Conservation (phyloP, 2,329 filamentous ascomycete species). For the Magnaporthiopsis rhizophila region DNA sequence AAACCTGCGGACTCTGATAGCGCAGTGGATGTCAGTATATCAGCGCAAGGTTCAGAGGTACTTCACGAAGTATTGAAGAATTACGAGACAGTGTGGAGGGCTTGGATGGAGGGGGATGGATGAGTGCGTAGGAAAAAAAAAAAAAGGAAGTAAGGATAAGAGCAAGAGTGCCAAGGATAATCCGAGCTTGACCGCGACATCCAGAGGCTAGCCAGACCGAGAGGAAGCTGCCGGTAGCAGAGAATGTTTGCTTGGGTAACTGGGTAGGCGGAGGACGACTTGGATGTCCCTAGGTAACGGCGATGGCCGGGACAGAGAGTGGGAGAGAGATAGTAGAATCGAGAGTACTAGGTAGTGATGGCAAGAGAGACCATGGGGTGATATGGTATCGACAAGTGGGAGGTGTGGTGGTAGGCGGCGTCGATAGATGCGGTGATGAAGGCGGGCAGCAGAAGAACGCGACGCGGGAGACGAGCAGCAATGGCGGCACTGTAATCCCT, state of each 20-base stretch:
- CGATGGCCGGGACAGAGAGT: not conserved
- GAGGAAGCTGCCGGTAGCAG: not conserved
- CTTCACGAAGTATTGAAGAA: too few relatives aligned
- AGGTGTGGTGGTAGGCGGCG: not conserved
- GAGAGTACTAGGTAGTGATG: not conserved
- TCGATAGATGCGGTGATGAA: not conserved
- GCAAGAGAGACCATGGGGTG: not conserved
- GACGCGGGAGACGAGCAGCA: too few relatives aligned
- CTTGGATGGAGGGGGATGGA: too few relatives aligned
- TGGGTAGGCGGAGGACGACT: not conserved
- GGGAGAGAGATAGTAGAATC: not conserved
- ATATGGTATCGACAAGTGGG: not conserved
- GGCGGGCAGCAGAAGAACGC: not conserved
- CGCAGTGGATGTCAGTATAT: too few relatives aligned
- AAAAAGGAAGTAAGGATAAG: not conserved
- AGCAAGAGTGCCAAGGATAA: not conserved
- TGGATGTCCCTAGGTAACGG: not conserved
- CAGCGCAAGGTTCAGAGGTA: too few relatives aligned
- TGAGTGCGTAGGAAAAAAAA: too few relatives aligned
- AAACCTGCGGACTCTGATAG: too few relatives aligned
- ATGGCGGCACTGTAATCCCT: not conserved
- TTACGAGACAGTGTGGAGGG: too few relatives aligned
- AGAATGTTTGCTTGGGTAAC: not conserved
- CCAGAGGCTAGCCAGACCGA: not conserved
- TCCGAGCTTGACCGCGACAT: too few relatives aligned